These are phyloP conservation scores for Zasmidium citrigriseum DNA, from an alignment of 2,329 filamentous ascomycete species.

Conservation along the genomic window DNA sequence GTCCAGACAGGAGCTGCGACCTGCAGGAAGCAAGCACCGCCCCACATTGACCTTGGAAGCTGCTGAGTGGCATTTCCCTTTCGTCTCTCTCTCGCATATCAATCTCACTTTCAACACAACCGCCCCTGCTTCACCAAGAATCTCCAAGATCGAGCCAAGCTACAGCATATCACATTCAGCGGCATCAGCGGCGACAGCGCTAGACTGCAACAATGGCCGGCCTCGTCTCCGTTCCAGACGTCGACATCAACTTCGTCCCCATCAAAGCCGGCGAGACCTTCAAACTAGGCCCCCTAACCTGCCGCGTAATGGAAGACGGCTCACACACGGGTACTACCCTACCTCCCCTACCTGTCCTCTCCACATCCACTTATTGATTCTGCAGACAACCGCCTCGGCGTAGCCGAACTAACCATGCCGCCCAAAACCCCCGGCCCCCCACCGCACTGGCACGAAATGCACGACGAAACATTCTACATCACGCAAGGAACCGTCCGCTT, in stretches of 20 bases:
- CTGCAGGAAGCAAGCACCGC: neutral
- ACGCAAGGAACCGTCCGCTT: conserved; percentile 55
- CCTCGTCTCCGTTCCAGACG: conserved; percentile 40
- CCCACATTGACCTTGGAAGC: neutral
- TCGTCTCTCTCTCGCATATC: neutral
- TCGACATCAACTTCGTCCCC: conserved; percentile 52
- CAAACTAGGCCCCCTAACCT: conserved; percentile 51
- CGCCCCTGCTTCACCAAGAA: neutral
- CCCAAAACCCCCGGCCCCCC: conserved; percentile 50
- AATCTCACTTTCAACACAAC: neutral
- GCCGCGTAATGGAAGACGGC: conserved; percentile 55
- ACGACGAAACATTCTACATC: conserved; percentile 61
- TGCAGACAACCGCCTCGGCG: conserved; percentile 51
- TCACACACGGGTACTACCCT: conserved; percentile 45
- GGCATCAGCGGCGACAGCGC: neutral
- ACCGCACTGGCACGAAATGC: conserved; percentile 59
- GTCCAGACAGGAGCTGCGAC: neutral
- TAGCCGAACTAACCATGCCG: conserved; percentile 52
- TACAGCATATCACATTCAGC: too few relatives aligned
- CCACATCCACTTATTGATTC: neutral
- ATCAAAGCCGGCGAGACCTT: conserved; percentile 52
- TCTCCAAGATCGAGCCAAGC: neutral
- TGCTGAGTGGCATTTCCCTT: neutral
- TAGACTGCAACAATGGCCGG: conserved; percentile 18
- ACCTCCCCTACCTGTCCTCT: neutral